Percentiles rank a stretch among this genome's conserved stretches.
Evolutionary conservation across 2,329 filamentous ascomycete genomes (phyloP).

Genomic region (Elsinoe necatrix): DNA sequence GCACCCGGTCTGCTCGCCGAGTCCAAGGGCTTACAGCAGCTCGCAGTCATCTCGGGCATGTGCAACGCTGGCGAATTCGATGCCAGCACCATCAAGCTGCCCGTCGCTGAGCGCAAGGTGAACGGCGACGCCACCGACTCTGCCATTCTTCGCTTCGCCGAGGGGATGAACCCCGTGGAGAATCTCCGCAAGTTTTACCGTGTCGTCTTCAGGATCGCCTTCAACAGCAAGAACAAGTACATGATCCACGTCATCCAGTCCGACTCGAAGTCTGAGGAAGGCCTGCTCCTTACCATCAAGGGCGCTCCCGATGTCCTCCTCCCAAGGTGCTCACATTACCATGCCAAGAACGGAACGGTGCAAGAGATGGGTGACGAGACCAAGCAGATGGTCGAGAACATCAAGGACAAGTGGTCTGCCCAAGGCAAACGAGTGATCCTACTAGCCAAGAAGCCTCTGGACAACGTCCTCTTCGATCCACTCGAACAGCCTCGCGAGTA

Average conservation of each 20-base stretch:
- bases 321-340: constrained; percentile 50
- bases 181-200: constrained; percentile 56
- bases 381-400: constrained; percentile 47
- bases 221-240: constrained; percentile 79
- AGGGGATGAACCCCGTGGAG: constrained; percentile 52
- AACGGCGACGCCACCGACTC: constrained; percentile 71
- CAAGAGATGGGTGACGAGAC: constrained; percentile 46
- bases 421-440: constrained; percentile 63
- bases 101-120: constrained; percentile 54
- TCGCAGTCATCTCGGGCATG: constrained; percentile 54
- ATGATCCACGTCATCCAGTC: constrained; percentile 58
- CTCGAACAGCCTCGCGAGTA: constrained; percentile 46
- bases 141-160: constrained; percentile 63
- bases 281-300: constrained; percentile 59
- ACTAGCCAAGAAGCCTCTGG: constrained; percentile 46
- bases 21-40: constrained; percentile 43
- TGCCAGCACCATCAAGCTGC: constrained; percentile 50
- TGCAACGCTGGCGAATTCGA: constrained; percentile 74
- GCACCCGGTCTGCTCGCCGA: constrained; percentile 36
- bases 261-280: constrained; percentile 21
- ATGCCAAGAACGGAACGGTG: constrained; percentile 48
- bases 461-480: constrained; percentile 49
- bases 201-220: constrained; percentile 59
- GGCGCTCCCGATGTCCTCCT: constrained; percentile 69
- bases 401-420: constrained; percentile 61